Percentiles rank a stretch among this genome's conserved stretches.
Evolutionary conservation across 2,329 filamentous ascomycete species (phyloP).

Genomic region (Sclerotinia spermophila): DNA sequence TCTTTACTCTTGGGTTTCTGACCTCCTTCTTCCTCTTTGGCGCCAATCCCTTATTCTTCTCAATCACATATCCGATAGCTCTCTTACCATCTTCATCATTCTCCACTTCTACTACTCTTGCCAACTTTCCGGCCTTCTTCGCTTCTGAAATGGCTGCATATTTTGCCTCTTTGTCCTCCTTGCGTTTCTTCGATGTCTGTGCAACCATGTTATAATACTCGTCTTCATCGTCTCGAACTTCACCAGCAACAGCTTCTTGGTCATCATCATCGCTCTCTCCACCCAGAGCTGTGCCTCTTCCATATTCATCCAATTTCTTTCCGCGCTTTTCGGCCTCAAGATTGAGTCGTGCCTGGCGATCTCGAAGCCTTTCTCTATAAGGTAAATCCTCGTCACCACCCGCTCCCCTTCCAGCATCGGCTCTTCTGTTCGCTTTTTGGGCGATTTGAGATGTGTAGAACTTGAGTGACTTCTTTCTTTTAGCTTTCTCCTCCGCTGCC

Average conservation of each 20-base stretch:
- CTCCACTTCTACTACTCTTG: conserved; percentile 61
- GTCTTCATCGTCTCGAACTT: conserved; percentile 47
- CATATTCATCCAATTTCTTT: conserved; percentile 57
- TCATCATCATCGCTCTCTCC: conserved; percentile 47
- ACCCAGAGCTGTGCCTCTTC: conserved; percentile 61
- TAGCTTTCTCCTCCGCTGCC: conserved; percentile 80
- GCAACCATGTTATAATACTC: conserved; percentile 92
- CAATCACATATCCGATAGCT: conserved; percentile 87
- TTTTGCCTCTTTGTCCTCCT: conserved; percentile 64
- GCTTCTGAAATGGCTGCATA: conserved; percentile 56
- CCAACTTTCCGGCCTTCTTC: conserved; percentile 56
- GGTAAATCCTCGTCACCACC: conserved; percentile 82
- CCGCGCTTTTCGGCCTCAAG: conserved; percentile 85
- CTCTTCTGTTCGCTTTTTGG: conserved; percentile 86
- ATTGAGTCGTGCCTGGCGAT: conserved; percentile 81
- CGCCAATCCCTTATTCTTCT: conserved; percentile 95
- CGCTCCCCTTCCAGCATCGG: conserved; percentile 65
- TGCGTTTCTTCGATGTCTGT: conserved; percentile 64
- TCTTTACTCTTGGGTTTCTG: conserved; percentile 94
- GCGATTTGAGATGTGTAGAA: conserved; percentile 99
- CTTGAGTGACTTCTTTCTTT: conserved; percentile 84
- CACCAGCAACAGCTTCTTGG: conserved; percentile 43
- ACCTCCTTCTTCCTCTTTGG: conserved; percentile 91
- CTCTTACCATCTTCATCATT: conserved; percentile 82
- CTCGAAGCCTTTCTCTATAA: conserved; percentile 80